phyloP scores from a whole-genome alignment of 495 filamentous ascomycete species.

The Pseudomonodictys pantanalensis region DNA sequence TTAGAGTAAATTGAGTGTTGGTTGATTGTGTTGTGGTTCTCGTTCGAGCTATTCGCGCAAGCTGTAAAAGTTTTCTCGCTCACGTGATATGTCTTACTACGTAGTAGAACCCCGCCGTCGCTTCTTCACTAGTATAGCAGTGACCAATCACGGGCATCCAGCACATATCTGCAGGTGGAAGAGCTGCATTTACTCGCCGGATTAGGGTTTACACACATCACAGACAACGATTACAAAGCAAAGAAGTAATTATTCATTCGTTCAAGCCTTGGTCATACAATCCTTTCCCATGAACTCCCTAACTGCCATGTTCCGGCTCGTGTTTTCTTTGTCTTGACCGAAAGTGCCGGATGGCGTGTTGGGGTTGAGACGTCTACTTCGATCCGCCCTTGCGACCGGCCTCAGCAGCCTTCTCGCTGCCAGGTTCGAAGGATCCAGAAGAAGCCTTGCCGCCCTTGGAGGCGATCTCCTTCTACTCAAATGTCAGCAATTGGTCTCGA shows the following conservation, averaged over 20 bases:
- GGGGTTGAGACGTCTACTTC: no score
- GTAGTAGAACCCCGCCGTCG: background rate
- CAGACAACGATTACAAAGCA: no score
- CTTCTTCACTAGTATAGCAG: no score
- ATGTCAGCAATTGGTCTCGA: background rate
- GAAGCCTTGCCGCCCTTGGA: slow-evolving; percentile 35
- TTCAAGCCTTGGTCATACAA: no score
- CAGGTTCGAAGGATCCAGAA: slow-evolving; percentile 48
- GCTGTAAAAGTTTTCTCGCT: no score
- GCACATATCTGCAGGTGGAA: background rate
- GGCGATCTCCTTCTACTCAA: slow-evolving; percentile 27
- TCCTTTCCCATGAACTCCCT: no score
- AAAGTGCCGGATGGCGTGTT: background rate
- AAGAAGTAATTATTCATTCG: no score
- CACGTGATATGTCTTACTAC: no score
- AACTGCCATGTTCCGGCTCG: no score
- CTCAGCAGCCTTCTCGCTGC: slow-evolving; percentile 47
- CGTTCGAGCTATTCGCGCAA: no score
- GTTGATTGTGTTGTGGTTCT: no score
- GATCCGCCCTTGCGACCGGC: slow-evolving; percentile 49
- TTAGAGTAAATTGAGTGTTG: no score
- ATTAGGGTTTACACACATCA: background rate
- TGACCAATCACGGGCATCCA: background rate
- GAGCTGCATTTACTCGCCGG: background rate
- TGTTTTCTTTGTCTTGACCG: background rate